Percentiles rank a stretch among this genome's conserved stretches.
phyloP scores from a whole-genome alignment of 2,329 filamentous ascomycete genomes.

The Acrocalymma vagum region DNA sequence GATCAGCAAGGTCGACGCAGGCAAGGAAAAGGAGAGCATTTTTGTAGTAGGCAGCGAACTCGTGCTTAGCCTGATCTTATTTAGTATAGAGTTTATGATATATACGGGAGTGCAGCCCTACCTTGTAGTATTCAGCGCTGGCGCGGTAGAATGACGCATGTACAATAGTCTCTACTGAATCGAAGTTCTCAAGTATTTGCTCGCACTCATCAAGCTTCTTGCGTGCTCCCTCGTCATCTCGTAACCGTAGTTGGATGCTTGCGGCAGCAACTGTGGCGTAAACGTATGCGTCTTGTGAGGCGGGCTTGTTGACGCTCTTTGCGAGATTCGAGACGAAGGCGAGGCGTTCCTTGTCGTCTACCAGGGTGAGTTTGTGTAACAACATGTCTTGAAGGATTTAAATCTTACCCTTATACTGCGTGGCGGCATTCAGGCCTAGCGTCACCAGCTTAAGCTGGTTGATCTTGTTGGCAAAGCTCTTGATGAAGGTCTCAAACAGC shows the following conservation, averaged over 20 bases:
- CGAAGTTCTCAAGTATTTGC: slow-evolving; percentile 87
- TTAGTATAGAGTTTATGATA: background rate
- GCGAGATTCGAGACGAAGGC: slow-evolving; percentile 84
- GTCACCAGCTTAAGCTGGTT: slow-evolving; percentile 98
- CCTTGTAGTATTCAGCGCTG: slow-evolving; percentile 94
- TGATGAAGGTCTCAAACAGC: slow-evolving; percentile 94
- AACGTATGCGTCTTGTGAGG: slow-evolving; percentile 94
- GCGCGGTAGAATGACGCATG: slow-evolving; percentile 96
- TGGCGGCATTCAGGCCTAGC: slow-evolving; percentile 85
- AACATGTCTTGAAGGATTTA: background rate
- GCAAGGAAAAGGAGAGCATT: slow-evolving; percentile 97
- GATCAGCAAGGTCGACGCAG: slow-evolving; percentile 83
- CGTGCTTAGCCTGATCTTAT: slow-evolving; percentile 71
- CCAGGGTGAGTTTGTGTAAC: slow-evolving; percentile 29
- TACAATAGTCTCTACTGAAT: slow-evolving; percentile 93
- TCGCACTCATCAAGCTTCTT: slow-evolving; percentile 89
- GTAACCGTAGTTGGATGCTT: slow-evolving; percentile 81
- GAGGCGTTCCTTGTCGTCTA: slow-evolving; percentile 87
- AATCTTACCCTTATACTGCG: slow-evolving; percentile 76
- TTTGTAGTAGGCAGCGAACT: slow-evolving; percentile 97
- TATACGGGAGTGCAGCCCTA: slow-evolving; percentile 5
- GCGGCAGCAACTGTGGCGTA: slow-evolving; percentile 93
- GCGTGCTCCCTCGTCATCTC: slow-evolving; percentile 81
- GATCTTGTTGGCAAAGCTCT: slow-evolving; percentile 97
- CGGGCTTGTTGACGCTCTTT: slow-evolving; percentile 88